Percentiles rank a stretch among this genome's conserved stretches.
Conservation (phyloP, 2,329 filamentous ascomycete genomes). For the Fusarium sp. region DNA sequence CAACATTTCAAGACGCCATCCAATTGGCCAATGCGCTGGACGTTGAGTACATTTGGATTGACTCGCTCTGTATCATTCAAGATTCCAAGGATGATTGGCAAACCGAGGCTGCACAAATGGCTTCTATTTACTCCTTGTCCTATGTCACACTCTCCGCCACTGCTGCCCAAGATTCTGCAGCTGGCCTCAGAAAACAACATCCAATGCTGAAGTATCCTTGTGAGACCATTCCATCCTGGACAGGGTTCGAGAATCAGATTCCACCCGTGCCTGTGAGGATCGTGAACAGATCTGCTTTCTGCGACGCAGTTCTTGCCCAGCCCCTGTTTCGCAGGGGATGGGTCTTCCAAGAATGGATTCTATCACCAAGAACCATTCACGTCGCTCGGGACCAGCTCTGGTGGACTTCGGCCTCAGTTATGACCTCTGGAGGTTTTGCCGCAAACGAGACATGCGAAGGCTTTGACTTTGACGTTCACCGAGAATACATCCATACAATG, state of each 20-base stretch:
- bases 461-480: slow-evolving; percentile 14
- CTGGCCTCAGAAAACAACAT: slow-evolving; percentile 15
- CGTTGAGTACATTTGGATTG: slow-evolving; percentile 31
- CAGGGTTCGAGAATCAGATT: slow-evolving; percentile 15
- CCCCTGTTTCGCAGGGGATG: slow-evolving; percentile 30
- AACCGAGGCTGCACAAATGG: slow-evolving; percentile 27
- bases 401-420: slow-evolving; percentile 26
- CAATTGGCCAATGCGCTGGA: slow-evolving; percentile 3
- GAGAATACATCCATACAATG: slow-evolving; percentile 1
- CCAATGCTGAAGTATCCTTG: slow-evolving; percentile 23
- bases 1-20: slow-evolving; percentile 30
- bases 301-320: slow-evolving; percentile 23
- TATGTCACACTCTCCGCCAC: slow-evolving; percentile 29
- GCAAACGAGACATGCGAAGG: slow-evolving; percentile 31
- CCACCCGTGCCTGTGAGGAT: slow-evolving; percentile 10
- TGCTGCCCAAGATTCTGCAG: slow-evolving; percentile 18
- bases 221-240: slow-evolving; percentile 22
- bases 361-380: slow-evolving; percentile 26
- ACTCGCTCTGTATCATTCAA: slow-evolving; percentile 33
- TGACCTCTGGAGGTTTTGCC: slow-evolving; percentile 17
- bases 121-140: slow-evolving; percentile 29
- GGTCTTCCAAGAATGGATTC: slow-evolving; percentile 34
- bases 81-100: slow-evolving; percentile 34
- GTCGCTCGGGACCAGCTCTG: slow-evolving; percentile 30
- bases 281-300: slow-evolving; percentile 20